Conservation (phyloP, 2,329 filamentous ascomycete species). For the Alternaria gansuensis region DNA sequence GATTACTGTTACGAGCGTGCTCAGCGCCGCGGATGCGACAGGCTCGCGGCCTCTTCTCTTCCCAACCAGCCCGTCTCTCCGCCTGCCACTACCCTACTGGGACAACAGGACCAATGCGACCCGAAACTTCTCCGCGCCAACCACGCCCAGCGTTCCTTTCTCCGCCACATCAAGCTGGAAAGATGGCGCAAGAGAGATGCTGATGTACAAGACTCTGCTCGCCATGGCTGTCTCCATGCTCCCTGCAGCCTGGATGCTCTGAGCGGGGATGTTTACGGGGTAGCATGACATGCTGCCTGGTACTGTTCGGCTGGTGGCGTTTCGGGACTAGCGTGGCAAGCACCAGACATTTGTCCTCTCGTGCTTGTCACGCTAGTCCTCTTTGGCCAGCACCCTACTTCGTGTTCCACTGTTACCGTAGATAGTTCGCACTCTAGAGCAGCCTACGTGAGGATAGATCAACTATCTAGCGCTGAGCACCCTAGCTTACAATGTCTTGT, state of each 20-base stretch:
- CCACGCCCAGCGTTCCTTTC: background rate
- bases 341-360: background rate
- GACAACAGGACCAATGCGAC: background rate
- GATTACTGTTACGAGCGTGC: background rate
- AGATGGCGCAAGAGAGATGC: background rate
- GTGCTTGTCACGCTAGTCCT: background rate
- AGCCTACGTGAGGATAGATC: background rate
- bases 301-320: background rate
- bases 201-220: background rate
- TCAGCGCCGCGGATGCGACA: background rate
- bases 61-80: too few species aligned
- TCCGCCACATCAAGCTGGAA: background rate
- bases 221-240: background rate
- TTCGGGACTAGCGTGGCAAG: background rate
- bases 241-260: background rate
- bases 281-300: background rate
- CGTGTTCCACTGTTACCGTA: too few species aligned
- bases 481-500: background rate
- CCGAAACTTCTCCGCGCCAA: background rate
- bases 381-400: background rate
- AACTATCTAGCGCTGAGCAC: background rate
- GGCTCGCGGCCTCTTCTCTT: background rate
- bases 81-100: background rate
- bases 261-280: background rate
- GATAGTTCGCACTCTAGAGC: background rate